Conservation (phyloP, 495 filamentous ascomycete genomes). For the Pseudevernia furfuracea region DNA sequence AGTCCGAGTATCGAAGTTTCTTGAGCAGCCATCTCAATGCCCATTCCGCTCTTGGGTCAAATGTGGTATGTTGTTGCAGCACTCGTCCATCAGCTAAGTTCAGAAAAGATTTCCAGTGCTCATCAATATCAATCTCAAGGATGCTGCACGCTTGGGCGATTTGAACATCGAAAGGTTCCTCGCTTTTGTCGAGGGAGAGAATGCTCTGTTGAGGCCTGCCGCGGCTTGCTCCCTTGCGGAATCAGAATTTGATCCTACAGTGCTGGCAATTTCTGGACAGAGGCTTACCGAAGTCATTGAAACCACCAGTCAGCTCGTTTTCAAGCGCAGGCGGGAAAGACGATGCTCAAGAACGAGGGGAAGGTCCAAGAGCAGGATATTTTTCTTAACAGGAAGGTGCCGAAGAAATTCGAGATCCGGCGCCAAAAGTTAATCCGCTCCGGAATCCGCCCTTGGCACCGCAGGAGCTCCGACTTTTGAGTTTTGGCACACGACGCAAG, state of each 20-base stretch:
- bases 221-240: slow-evolving; percentile 9
- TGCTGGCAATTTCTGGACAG: background rate
- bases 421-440: slow-evolving; percentile 9
- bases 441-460: background rate
- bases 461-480: slow-evolving; percentile 8
- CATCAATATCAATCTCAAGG: slow-evolving; percentile 37
- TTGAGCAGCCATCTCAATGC: slow-evolving; percentile 61
- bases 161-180: slow-evolving; percentile 35
- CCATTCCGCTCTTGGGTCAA: slow-evolving; percentile 55
- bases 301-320: background rate
- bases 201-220: slow-evolving; percentile 40
- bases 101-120: background rate
- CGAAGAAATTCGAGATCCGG: background rate
- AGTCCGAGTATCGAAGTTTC: slow-evolving; percentile 40
- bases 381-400: slow-evolving; percentile 7
- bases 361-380: background rate
- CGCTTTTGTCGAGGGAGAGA: slow-evolving; percentile 45
- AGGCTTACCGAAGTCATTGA: slow-evolving; percentile 9
- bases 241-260: background rate
- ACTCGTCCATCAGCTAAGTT: background rate
- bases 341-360: background rate
- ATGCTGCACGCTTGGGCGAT: slow-evolving; percentile 43
- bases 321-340: background rate
- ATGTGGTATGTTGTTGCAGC: slow-evolving; percentile 1
- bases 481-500: slow-evolving; percentile 15